Conservation (phyloP, 495 filamentous ascomycete genomes). For the Hypoxylon rickii region DNA sequence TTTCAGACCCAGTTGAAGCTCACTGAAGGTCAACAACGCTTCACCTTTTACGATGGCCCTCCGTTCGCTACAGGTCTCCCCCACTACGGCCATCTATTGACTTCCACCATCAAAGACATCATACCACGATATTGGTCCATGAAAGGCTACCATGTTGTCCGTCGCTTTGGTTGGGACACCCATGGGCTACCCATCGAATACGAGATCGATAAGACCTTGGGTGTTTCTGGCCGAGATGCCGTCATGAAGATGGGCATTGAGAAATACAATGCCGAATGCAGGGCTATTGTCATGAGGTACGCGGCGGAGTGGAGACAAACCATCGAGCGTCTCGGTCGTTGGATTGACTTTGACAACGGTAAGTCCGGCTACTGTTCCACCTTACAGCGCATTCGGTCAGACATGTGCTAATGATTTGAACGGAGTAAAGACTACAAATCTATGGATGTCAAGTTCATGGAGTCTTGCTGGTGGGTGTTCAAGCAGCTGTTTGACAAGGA, state of each 20-base stretch:
- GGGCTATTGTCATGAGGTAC: constrained; percentile 93
- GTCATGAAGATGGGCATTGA: constrained; percentile 86
- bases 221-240: constrained; percentile 84
- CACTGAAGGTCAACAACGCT: constrained; percentile 67
- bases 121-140: constrained; percentile 97
- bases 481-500: constrained; percentile 82
- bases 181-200: constrained; percentile 96
- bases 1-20: constrained; percentile 58
- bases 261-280: constrained; percentile 92
- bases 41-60: constrained; percentile 83
- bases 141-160: constrained; percentile 88
- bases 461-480: constrained; percentile 90
- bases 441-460: constrained; percentile 86
- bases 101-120: constrained; percentile 97
- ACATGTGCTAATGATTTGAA: neutral
- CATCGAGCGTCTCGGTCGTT: constrained; percentile 88
- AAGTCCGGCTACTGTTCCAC: neutral
- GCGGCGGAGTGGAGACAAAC: constrained; percentile 87
- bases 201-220: constrained; percentile 97
- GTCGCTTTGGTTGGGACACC: constrained; percentile 80
- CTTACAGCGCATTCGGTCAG: neutral
- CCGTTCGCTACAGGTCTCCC: constrained; percentile 70
- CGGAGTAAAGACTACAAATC: constrained; percentile 55
- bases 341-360: constrained; percentile 96
- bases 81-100: constrained; percentile 94